A percentile compares a stretch with the other conserved stretches of the same genome.
Conservation (phyloP, 129 eudicot genomes). For the Centella asiatica region DNA sequence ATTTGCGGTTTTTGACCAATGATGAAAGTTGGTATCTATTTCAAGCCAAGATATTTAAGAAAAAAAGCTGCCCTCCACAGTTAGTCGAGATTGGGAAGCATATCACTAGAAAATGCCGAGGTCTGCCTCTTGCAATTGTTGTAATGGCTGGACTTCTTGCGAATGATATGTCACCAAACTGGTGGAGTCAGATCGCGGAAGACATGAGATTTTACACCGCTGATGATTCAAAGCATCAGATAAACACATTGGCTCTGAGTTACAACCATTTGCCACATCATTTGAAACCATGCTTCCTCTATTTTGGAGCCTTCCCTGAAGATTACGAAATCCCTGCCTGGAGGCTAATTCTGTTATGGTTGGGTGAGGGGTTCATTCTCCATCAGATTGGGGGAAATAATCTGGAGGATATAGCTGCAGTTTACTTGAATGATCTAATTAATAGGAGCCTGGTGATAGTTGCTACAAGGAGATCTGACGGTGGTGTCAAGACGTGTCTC, state of each 20-base stretch:
- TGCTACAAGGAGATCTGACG: slow-evolving; percentile 11
- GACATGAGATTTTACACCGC: neutral
- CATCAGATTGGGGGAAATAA: neutral
- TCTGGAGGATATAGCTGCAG: slow-evolving; percentile 28
- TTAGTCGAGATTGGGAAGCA: slow-evolving; percentile 22
- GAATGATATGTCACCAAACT: neutral
- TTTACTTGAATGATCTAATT: slow-evolving; percentile 30
- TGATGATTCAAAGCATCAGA: slow-evolving; percentile 15
- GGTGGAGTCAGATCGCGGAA: slow-evolving; percentile 14
- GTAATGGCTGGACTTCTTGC: slow-evolving; percentile 19
- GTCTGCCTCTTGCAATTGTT: slow-evolving; percentile 33
- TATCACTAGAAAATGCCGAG: slow-evolving; percentile 26
- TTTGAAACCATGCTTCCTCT: slow-evolving; percentile 40
- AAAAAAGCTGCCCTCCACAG: slow-evolving; percentile 12
- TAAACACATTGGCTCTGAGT: slow-evolving; percentile 20
- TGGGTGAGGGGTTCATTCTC: slow-evolving; percentile 34
- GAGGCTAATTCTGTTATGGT: slow-evolving; percentile 31
- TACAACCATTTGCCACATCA: slow-evolving; percentile 33
- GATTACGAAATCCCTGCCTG: slow-evolving; percentile 19
- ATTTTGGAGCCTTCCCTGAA: slow-evolving; percentile 32
- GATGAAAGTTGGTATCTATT: slow-evolving; percentile 34
- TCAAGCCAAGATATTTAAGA: slow-evolving; percentile 11
- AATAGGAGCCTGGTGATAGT: slow-evolving; percentile 25
- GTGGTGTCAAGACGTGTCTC: slow-evolving; percentile 21
- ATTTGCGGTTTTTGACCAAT: slow-evolving; percentile 4